Evolutionary conservation across 352 stramenopile genomes (phyloP).

Genomic region (Pythium periplocum): DNA sequence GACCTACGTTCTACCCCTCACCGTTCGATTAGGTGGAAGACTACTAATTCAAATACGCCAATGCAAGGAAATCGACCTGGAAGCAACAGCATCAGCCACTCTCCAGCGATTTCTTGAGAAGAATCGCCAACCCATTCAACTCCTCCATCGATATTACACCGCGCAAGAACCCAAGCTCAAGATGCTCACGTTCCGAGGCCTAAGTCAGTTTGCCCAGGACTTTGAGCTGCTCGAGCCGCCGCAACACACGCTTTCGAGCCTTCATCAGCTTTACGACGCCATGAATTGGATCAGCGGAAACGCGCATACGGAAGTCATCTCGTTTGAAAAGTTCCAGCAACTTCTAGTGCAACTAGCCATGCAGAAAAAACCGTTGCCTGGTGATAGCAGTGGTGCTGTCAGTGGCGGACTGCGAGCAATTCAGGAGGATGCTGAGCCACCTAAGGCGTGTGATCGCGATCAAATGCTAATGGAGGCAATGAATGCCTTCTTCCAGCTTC

Average conservation of each 20-base stretch:
- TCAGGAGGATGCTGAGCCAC: too few relatives aligned
- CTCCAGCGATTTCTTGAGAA: conserved; percentile 23
- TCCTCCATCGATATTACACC: conserved; percentile 55
- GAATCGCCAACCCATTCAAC: conserved; percentile 36
- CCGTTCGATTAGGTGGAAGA: conserved; percentile 33
- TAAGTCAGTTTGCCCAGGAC: conserved; percentile 40
- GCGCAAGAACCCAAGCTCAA: conserved; percentile 32
- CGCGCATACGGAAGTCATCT: conserved; percentile 57
- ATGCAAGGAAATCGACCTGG: conserved; percentile 50
- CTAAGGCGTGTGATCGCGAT: too few relatives aligned
- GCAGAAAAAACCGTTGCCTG: neutral
- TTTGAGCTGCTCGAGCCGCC: conserved; percentile 31
- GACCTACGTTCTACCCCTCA: conserved; percentile 46
- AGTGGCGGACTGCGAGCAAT: too few relatives aligned
- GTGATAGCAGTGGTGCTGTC: too few relatives aligned
- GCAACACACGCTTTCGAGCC: conserved; percentile 17
- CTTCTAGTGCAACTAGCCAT: conserved; percentile 31
- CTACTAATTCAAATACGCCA: conserved; percentile 41
- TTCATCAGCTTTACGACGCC: conserved; percentile 53
- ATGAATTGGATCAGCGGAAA: conserved; percentile 66
- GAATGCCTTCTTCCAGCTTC: too few relatives aligned
- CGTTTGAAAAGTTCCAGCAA: conserved; percentile 64
- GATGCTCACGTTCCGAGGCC: conserved; percentile 48
- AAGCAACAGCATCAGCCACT: conserved; percentile 14
- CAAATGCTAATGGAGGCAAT: too few relatives aligned